Evolutionary conservation across 768 basidiomycete genomes (phyloP), one percentile per base, ranked within the genome.

Genomic region (Jaapia argillacea): DNA sequence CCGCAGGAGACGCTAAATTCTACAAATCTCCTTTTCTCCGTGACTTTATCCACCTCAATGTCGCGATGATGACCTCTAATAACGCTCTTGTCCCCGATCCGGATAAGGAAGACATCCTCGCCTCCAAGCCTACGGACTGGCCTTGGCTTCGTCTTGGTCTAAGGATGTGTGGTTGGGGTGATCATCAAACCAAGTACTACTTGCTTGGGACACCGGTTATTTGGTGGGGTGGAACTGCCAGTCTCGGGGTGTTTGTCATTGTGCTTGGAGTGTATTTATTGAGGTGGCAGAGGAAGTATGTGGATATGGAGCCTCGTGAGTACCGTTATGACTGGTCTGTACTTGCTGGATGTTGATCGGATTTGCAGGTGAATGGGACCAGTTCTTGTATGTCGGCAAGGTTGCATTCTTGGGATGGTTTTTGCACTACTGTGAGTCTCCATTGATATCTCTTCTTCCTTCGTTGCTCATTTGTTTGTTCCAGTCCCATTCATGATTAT

Each of bases 61-160:
- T 99, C 21, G 96, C 93, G 5, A 99, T 99, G 96, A 92, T 93
- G 89, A 96, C 94, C 0, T 97, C 96, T 4, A 99, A 99, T 68
- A 99, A 99, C 57, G 94, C 96, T 0, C 81, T 99, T 43, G 61
- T 98, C 31, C 96, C 96, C 1, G 92, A 99, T 55, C 91, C 94
- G 0, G 96, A 99, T 70, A 98, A 98, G 65, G 90, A 94, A 53
- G 96, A 99, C 59, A 90, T 97, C 57, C 79, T 99, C 41, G 96
- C 94, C 0, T 94, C 91, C 25, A 78, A 75, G 52, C 93, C 94
- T 0, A 74, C 75, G 28, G 93, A 98, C 55, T 99, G 96, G 94
- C 94, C 94, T 0, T 81, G 86, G 66, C 68, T 97, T 31, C 79
- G 78, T 37, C 72, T 93, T 13, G 94, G 94, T 20, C 62, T 99